These are phyloP conservation scores for Xylaria grammica DNA, from an alignment of 495 filamentous ascomycete genomes.

Conservation along the genomic window DNA sequence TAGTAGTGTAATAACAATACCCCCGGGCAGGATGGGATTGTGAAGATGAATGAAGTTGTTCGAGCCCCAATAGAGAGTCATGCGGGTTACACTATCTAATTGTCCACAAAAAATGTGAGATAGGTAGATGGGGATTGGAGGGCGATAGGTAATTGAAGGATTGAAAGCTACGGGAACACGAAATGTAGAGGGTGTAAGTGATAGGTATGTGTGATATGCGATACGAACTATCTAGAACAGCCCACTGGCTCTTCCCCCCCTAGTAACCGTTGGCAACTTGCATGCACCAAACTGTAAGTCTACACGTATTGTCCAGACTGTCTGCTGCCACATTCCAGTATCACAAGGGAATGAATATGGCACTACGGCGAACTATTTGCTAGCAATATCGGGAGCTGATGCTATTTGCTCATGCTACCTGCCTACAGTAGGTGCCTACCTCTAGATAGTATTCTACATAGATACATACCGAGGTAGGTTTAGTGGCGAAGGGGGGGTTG, in stretches of 20 bases:
- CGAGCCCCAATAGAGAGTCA: too few relatives aligned
- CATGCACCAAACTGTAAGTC: background rate
- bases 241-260: background rate
- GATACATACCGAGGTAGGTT: too few relatives aligned
- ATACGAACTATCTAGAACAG: conserved; percentile 4
- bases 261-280: background rate
- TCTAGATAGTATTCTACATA: too few relatives aligned
- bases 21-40: too few relatives aligned
- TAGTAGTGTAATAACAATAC: too few relatives aligned
- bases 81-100: too few relatives aligned
- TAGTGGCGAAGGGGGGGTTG: too few relatives aligned
- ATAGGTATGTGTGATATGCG: background rate
- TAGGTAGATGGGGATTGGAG: too few relatives aligned
- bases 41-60: too few relatives aligned
- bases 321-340: background rate
- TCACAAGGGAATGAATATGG: background rate
- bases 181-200: conserved; percentile 1
- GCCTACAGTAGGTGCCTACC: too few relatives aligned
- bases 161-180: conserved; percentile 1
- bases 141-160: background rate
- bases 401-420: background rate
- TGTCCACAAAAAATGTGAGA: too few relatives aligned
- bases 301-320: background rate
- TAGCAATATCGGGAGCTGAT: background rate
- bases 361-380: background rate